Percentiles rank a stretch among this genome's conserved stretches.
Evolutionary conservation across 768 basidiomycete species (phyloP).

Genomic region (Tylopilus sp.): DNA sequence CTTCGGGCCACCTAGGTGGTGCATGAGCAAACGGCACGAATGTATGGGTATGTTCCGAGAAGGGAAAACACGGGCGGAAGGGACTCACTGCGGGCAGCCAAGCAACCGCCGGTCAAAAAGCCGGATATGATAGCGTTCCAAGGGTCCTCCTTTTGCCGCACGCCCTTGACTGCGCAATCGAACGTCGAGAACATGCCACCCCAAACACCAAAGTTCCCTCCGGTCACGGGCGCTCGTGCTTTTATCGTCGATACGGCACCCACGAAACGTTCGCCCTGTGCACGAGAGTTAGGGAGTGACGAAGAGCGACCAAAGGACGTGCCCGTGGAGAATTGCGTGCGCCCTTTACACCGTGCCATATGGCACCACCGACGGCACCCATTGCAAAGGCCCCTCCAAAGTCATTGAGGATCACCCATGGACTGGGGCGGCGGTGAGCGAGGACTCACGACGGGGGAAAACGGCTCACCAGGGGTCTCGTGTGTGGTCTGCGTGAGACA

Average conservation of each 20-base stretch:
- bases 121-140: constrained; percentile 99
- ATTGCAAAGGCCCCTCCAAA: constrained; percentile 97
- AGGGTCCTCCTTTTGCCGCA: constrained; percentile 95
- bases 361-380: constrained; percentile 96
- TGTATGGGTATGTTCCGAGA: not conserved
- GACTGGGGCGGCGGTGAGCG: constrained; percentile 46
- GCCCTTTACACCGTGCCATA: constrained; percentile 99
- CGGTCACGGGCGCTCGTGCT: constrained; percentile 95
- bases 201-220: constrained; percentile 95
- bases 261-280: constrained; percentile 89
- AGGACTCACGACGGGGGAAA: not conserved
- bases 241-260: constrained; percentile 96
- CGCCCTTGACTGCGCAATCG: constrained; percentile 97
- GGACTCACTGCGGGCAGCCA: constrained; percentile 87
- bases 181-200: constrained; percentile 99
- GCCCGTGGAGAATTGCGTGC: constrained; percentile 95
- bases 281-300: not conserved
- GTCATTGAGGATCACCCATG: constrained; percentile 98
- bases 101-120: constrained; percentile 96
- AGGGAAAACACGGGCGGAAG: not conserved
- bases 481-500: constrained; percentile 92
- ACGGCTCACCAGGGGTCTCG: constrained; percentile 80
- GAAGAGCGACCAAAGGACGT: constrained; percentile 25
- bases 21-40: constrained; percentile 6
- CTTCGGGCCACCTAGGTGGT: constrained; percentile 76